phyloP scores from a whole-genome alignment of 2,329 filamentous ascomycete genomes.

The Paecilomyces dactylethromorphus region DNA sequence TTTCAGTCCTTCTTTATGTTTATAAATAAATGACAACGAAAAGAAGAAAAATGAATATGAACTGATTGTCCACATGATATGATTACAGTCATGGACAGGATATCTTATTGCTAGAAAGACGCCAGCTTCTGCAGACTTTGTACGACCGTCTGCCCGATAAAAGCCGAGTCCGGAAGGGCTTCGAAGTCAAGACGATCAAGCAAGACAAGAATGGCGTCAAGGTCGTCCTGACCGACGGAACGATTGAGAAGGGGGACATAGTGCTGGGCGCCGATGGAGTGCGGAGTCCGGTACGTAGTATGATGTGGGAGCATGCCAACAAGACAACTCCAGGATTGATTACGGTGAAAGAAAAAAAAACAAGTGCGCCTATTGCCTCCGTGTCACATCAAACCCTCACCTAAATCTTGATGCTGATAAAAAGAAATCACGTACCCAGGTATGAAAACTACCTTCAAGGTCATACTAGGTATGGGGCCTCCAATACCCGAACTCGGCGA shows the following conservation, averaged over 20 bases:
- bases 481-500: background rate
- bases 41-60: constrained; percentile 8
- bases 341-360: background rate
- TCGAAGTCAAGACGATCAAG: constrained; percentile 11
- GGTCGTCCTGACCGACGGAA: constrained; percentile 28
- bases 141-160: constrained; percentile 18
- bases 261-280: constrained; percentile 37
- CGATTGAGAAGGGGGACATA: constrained; percentile 23
- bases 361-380: background rate
- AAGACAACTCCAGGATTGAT: constrained; percentile 2
- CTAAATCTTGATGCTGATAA: background rate
- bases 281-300: constrained; percentile 27
- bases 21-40: background rate
- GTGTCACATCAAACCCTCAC: background rate
- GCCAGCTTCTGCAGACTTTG: constrained; percentile 11
- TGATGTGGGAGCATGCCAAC: constrained; percentile 18
- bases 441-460: background rate
- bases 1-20: background rate
- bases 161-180: constrained; percentile 18
- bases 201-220: constrained; percentile 12
- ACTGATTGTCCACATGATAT: background rate
- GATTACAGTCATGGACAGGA: constrained; percentile 3
- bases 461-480: background rate
- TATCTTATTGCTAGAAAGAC: constrained; percentile 1
- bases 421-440: background rate